Evolutionary conservation across 495 filamentous ascomycete species (phyloP).

Genomic region (Bombardia bombarda): DNA sequence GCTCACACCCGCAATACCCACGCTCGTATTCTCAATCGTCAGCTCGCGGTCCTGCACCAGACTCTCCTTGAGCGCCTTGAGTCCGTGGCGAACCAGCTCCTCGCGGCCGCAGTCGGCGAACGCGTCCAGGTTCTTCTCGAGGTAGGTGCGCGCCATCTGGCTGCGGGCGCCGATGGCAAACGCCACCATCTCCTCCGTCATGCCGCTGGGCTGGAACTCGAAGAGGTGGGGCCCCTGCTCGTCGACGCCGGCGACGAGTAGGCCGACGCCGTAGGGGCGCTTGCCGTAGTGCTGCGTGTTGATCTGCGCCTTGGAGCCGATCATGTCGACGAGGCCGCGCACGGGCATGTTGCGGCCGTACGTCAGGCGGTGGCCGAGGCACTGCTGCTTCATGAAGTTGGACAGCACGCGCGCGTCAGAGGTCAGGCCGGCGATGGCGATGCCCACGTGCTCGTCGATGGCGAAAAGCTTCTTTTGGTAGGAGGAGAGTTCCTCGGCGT

Average conservation of each 20-base stretch:
- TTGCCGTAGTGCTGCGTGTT: slow-evolving; percentile 98
- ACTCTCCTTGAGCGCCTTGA: slow-evolving; percentile 89
- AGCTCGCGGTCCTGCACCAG: slow-evolving; percentile 95
- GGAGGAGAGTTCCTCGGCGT: slow-evolving; percentile 97
- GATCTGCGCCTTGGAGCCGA: slow-evolving; percentile 91
- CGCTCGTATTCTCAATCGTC: slow-evolving; percentile 90
- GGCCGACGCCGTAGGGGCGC: slow-evolving; percentile 91
- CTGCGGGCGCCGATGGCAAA: slow-evolving; percentile 92
- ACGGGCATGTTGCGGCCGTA: slow-evolving; percentile 90
- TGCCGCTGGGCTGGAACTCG: slow-evolving; percentile 93
- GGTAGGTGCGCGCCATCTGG: slow-evolving; percentile 94
- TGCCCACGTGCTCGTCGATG: slow-evolving; percentile 90
- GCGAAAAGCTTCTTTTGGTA: slow-evolving; percentile 99
- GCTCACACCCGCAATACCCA: slow-evolving; percentile 68
- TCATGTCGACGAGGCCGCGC: slow-evolving; percentile 77
- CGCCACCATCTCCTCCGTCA: slow-evolving; percentile 94
- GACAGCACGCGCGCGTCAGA: slow-evolving; percentile 98
- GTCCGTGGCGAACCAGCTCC: slow-evolving; percentile 81
- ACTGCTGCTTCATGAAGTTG: slow-evolving; percentile 99
- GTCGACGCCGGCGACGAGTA: slow-evolving; percentile 90
- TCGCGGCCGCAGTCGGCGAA: slow-evolving; percentile 68
- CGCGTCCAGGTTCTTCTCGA: slow-evolving; percentile 81
- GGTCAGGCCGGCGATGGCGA: slow-evolving; percentile 93
- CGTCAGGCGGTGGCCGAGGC: slow-evolving; percentile 86
- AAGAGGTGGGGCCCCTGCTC: slow-evolving; percentile 89